Evolutionary conservation across 2,329 filamentous ascomycete genomes (phyloP), one percentile per base, ranked within the genome.

Genomic region (Coleophoma cylindrospora): DNA sequence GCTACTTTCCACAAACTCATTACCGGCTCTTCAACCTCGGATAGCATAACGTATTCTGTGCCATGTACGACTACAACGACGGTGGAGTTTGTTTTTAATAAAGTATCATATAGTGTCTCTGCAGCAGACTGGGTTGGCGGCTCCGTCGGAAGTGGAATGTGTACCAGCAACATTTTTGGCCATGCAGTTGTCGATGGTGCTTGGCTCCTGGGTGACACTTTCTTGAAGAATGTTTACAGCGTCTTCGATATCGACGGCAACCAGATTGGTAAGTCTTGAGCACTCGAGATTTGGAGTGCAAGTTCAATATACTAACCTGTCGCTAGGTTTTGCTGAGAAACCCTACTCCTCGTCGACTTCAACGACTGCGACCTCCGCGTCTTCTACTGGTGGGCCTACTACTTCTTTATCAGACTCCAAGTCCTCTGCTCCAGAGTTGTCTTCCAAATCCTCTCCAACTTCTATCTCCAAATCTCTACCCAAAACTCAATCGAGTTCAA

Each of bases 181-280:
- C 76, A 82, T 22, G 79, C 86, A 63, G 81, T 88, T 13, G 83
- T 89, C 43, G 74, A 54, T 13, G 58, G 50, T n/a, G 60, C 83
- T 27, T 95, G 90, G 89, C 74, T 96, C n/a, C 68, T 95, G 1
- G 91, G 91, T 2, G 90, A 91, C 57, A 81, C 86, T 1, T 95
- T 95, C 60, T 70, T 96, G 54, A 95, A 95, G 72, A 95, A 95
- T 59, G 90, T 95, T 14, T 95, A 95, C 64, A 75, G 82, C 1
- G 84, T 94, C 21, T 95, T 95, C 64, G 91, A 96, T 65, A 81
- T 80, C 48, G 89, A 92, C 54, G 63, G 82, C 56, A 69, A 67
- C 40, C 78, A 77, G 47, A 80, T 91, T 56, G 87, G 85, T 79
- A 65, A 64, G 74, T 65, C 44, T 4, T 21, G 27, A 27, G 9